Evolutionary conservation across 768 basidiomycete species (phyloP).

Genomic region (Amanita rubescens): DNA sequence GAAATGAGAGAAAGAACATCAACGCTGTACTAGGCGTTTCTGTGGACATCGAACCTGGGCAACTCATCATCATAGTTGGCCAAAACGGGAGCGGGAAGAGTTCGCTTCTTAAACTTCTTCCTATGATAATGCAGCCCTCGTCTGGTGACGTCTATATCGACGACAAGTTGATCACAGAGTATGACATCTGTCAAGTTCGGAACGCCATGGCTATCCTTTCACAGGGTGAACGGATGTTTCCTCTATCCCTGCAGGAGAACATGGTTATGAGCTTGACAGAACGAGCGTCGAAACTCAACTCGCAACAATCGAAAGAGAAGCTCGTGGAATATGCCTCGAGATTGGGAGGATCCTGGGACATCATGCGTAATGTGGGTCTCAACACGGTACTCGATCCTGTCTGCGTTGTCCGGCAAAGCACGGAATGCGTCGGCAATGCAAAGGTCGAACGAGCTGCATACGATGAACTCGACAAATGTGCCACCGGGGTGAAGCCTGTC

Average conservation of each 20-base stretch:
- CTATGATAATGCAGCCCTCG: conserved; percentile 39
- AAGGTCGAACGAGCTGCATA: conserved; percentile 22
- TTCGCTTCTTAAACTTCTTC: conserved; percentile 43
- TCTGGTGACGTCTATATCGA: conserved; percentile 39
- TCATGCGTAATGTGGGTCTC: conserved; percentile 35
- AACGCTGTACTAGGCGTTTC: conserved; percentile 26
- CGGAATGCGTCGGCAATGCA: conserved; percentile 20
- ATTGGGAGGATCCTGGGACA: conserved; percentile 32
- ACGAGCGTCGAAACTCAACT: background rate
- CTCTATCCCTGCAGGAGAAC: conserved; percentile 35
- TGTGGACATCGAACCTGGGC: conserved; percentile 32
- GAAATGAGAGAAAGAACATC: conserved; percentile 17
- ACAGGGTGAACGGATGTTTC: conserved; percentile 43
- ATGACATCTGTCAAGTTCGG: conserved; percentile 33
- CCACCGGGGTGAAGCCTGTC: conserved; percentile 20
- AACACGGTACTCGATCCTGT: conserved; percentile 32
- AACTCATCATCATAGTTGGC: conserved; percentile 51
- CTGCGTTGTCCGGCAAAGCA: conserved; percentile 20
- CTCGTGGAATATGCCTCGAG: conserved; percentile 24
- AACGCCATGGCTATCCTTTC: conserved; percentile 38
- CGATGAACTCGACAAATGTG: conserved; percentile 22
- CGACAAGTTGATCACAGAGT: conserved; percentile 28
- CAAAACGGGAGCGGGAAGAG: conserved; percentile 51
- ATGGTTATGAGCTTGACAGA: conserved; percentile 25
- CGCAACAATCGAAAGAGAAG: conserved; percentile 10